Evolutionary conservation across 2,329 filamentous ascomycete genomes (phyloP), one percentile per base, ranked within the genome.

Genomic region (Ceratocystis colombiana): DNA sequence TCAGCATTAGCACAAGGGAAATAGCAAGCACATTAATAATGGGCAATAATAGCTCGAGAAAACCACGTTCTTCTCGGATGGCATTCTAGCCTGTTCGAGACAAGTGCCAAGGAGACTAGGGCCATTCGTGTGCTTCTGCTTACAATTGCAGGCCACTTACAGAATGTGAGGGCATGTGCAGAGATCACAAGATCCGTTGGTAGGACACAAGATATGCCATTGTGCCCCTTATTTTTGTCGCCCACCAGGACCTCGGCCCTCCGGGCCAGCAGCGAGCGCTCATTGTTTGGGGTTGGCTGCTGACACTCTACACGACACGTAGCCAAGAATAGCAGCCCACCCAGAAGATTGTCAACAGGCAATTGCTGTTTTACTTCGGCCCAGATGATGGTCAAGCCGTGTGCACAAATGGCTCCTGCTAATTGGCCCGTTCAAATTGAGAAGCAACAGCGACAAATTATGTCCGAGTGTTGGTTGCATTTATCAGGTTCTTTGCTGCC

Each of bases 1-100:
- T 12, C 44, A 66, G 50, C 17, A 45, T 53, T 15, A 62, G 20
- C n/a, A 61, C 41, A 33, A 53, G 44, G 44, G 44, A 12, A 64
- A 57, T 20, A 37, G 57, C n/a, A 25, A 15, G 3, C 37, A n/a
- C 2, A 41, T 17, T 30, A 57, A 25, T 28, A 25, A 53, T 15
- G 3, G 10, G 3, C 37, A 12, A 41, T 41, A 12, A 41, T 12
- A 15, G 37, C 37, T 15, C 2, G 10, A 28, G 25, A 4, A 25
- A 5, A 53, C 22, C 22, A 28, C 48, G 48, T 53, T 25, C 20
- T 53, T 28, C 8, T 53, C 1, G 4, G 48, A 22, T 28, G 22
- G 20, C 10, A 53, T 10, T 25, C 48, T 53, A 53, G 15, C 22
- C 48, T 1, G 10, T 53, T 53, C 7, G 48, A 53, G 48, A 25